Percentiles rank a stretch among this genome's conserved stretches.
phyloP scores from a whole-genome alignment of 805 yeast species.

The Schizosaccharomyces osmophilus region DNA sequence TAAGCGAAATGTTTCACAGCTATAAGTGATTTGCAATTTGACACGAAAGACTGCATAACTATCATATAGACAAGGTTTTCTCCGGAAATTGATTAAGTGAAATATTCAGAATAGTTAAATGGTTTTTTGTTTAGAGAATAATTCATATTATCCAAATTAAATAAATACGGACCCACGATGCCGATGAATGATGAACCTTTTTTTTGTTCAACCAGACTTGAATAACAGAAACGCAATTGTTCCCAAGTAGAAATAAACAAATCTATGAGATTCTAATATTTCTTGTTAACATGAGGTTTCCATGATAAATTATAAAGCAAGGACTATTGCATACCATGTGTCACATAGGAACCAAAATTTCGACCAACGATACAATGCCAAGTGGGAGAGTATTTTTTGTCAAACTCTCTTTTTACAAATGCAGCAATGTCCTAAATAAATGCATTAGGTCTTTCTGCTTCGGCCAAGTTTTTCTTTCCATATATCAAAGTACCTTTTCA shows the following conservation, averaged over 20 bases:
- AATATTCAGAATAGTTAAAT: too few relatives aligned
- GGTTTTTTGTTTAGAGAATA: too few relatives aligned
- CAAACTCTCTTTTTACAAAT: conserved; percentile 31
- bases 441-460: neutral
- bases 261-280: conserved; percentile 21
- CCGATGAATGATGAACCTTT: too few relatives aligned
- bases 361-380: conserved; percentile 44
- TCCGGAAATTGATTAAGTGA: too few relatives aligned
- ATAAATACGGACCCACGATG: too few relatives aligned
- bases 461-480: too few relatives aligned
- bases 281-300: conserved; percentile 11
- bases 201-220: conserved; percentile 12
- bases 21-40: too few relatives aligned
- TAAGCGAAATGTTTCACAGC: too few relatives aligned
- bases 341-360: conserved; percentile 36
- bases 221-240: conserved; percentile 29
- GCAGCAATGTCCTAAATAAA: conserved; percentile 26
- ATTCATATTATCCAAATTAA: too few relatives aligned
- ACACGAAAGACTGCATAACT: too few relatives aligned
- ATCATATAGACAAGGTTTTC: too few relatives aligned
- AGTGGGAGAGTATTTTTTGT: conserved; percentile 27
- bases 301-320: neutral
- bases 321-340: conserved; percentile 25
- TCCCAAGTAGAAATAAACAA: conserved; percentile 31
- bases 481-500: conserved; percentile 15